These are phyloP conservation scores for Penicillium fimorum DNA, from an alignment of 495 filamentous ascomycete genomes.

Conservation along the genomic window DNA sequence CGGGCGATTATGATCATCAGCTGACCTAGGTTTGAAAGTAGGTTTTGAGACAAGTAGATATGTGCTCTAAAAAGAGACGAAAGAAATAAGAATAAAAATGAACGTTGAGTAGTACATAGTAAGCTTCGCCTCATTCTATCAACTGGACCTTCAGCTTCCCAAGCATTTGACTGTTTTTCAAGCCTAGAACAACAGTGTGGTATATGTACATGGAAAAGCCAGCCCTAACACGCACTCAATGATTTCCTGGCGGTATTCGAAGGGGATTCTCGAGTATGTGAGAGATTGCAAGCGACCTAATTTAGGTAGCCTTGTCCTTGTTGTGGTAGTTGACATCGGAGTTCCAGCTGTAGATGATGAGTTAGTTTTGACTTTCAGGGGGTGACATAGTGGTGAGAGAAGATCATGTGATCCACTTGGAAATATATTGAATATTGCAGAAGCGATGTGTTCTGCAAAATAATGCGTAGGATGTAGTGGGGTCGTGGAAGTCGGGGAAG, in stretches of 20 bases:
- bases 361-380: slow-evolving; percentile 22
- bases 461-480: not conserved
- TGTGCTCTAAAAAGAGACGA: not conserved
- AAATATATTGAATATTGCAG: not conserved
- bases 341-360: slow-evolving; percentile 73
- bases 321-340: slow-evolving; percentile 92
- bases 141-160: slow-evolving; percentile 13
- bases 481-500: not conserved
- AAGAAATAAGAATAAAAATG: slow-evolving; percentile 7
- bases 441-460: not conserved
- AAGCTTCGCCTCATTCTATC: slow-evolving; percentile 22
- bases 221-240: slow-evolving; percentile 9
- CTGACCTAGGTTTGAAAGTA: not conserved
- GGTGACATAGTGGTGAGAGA: not conserved
- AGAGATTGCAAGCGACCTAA: not conserved
- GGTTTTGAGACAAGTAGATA: not conserved
- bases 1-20: not conserved
- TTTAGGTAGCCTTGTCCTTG: slow-evolving; percentile 70
- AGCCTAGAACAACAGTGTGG: slow-evolving; percentile 17
- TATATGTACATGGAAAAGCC: slow-evolving; percentile 31
- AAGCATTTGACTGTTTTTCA: slow-evolving; percentile 15
- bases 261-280: slow-evolving; percentile 5
- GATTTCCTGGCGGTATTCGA: slow-evolving; percentile 7
- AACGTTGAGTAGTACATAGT: not conserved
- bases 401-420: not conserved